A percentile compares a stretch with the other conserved stretches of the same genome.
Evolutionary conservation across 176 grass and related monocot genomes (phyloP).

Genomic region (Carex myosuroides): DNA sequence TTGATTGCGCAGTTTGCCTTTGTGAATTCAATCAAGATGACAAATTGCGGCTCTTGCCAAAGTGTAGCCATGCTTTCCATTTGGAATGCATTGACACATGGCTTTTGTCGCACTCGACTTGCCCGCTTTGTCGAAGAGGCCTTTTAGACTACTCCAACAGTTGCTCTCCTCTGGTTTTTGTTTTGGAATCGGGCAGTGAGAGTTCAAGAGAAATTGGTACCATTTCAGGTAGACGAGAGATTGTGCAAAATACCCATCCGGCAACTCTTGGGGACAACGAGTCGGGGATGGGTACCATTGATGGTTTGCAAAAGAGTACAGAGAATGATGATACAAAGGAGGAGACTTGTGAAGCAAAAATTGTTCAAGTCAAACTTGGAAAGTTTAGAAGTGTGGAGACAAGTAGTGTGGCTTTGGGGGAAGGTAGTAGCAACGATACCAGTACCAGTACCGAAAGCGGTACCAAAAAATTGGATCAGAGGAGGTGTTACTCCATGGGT

Average conservation of each 20-base stretch:
- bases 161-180: conserved; percentile 54
- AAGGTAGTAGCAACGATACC: conserved; percentile 14
- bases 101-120: conserved; percentile 45
- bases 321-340: conserved; percentile 29
- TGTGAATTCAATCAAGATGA: conserved; percentile 75
- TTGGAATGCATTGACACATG: conserved; percentile 67
- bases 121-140: conserved; percentile 11
- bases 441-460: background rate
- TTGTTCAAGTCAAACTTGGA: conserved; percentile 76
- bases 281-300: background rate
- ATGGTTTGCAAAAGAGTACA: conserved; percentile 9
- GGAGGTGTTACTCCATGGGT: conserved; percentile 90
- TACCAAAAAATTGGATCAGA: conserved; percentile 40
- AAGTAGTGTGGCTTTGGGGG: conserved; percentile 30
- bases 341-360: conserved; percentile 26
- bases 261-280: conserved; percentile 38
- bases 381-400: conserved; percentile 48
- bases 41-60: conserved; percentile 55
- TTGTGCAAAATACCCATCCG: conserved; percentile 18
- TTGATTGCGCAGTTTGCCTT: conserved; percentile 76
- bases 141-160: conserved; percentile 31
- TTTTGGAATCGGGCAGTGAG: conserved; percentile 63
- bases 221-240: conserved; percentile 43
- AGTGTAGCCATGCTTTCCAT: conserved; percentile 88
- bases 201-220: conserved; percentile 35